A percentile compares a stretch with the other conserved stretches of the same genome.
phyloP scores from a whole-genome alignment of 2,329 filamentous ascomycete species.

The Cordyceps sp. region DNA sequence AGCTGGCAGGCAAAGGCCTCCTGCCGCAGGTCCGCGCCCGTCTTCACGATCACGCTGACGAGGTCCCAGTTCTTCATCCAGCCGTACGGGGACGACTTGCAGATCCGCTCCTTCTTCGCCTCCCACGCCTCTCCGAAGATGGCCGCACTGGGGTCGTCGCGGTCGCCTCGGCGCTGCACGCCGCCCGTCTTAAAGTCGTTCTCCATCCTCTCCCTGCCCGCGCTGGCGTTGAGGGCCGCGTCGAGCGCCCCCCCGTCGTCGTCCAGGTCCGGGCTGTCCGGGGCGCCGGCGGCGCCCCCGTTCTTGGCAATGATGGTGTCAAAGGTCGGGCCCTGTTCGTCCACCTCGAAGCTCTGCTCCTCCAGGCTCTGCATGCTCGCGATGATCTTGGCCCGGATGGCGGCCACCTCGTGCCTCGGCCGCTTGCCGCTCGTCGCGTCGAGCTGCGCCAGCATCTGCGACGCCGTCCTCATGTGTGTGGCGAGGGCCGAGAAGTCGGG shows the following conservation, averaged over 20 bases:
- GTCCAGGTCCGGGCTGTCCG: constrained; percentile 32
- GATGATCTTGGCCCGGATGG: constrained; percentile 74
- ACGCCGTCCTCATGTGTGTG: constrained; percentile 75
- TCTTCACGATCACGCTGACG: constrained; percentile 77
- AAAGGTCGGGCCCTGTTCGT: constrained; percentile 61
- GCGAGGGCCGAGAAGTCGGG: constrained; percentile 70
- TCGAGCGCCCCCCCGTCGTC: constrained; percentile 32
- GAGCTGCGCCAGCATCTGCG: constrained; percentile 73
- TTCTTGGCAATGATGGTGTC: constrained; percentile 68
- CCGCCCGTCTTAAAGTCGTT: constrained; percentile 80
- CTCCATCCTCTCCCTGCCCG: constrained; percentile 71
- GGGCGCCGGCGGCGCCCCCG: constrained; percentile 23
- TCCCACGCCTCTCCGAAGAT: constrained; percentile 81
- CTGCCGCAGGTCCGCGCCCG: constrained; percentile 65
- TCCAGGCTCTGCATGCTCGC: constrained; percentile 80
- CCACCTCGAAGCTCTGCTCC: constrained; percentile 66
- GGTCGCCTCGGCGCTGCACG: constrained; percentile 63
- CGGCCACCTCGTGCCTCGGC: constrained; percentile 64
- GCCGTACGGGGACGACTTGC: constrained; percentile 68
- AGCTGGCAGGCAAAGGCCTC: constrained; percentile 79
- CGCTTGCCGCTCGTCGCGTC: constrained; percentile 68
- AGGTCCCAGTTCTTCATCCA: constrained; percentile 88
- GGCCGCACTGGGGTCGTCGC: constrained; percentile 71
- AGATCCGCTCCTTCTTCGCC: constrained; percentile 68
- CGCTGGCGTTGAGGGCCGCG: constrained; percentile 45